phyloP scores from a whole-genome alignment of 2,329 filamentous ascomycete species.

The Thielaviopsis ethacetica region DNA sequence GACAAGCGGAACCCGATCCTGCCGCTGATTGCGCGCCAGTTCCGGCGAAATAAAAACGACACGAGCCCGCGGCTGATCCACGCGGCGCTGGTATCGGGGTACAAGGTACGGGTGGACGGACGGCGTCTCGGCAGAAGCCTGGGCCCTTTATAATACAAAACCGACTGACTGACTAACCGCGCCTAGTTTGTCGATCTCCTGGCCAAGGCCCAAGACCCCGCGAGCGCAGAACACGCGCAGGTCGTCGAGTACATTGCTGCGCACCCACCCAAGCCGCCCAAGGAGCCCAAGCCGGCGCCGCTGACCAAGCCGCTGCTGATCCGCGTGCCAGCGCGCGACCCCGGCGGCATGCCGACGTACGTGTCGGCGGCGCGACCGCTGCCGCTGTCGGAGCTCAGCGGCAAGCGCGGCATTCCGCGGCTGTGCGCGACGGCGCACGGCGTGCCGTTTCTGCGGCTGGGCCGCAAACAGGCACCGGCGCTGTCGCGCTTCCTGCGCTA shows the following conservation, averaged over 20 bases:
- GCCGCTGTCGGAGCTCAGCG: constrained; percentile 30
- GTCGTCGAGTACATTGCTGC: constrained; percentile 18
- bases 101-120: constrained; percentile 31
- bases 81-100: constrained; percentile 48
- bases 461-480: constrained; percentile 45
- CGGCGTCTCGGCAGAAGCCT: no score
- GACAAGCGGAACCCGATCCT: constrained; percentile 29
- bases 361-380: constrained; percentile 29
- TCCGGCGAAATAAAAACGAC: constrained; percentile 41
- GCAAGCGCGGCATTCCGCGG: constrained; percentile 38
- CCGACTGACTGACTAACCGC: no score
- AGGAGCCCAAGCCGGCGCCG: constrained; percentile 14
- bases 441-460: constrained; percentile 48
- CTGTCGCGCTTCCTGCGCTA: constrained; percentile 43
- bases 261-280: constrained; percentile 3
- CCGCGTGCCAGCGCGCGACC: constrained; percentile 17
- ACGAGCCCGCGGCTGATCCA: constrained; percentile 43
- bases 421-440: constrained; percentile 35
- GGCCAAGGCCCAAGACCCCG: constrained; percentile 21
- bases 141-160: no score
- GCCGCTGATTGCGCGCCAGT: constrained; percentile 43
- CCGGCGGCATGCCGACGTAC: constrained; percentile 29
- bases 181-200: constrained; percentile 27
- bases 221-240: constrained; percentile 24
- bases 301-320: constrained; percentile 19